A percentile compares a stretch with the other conserved stretches of the same genome.
phyloP scores from a whole-genome alignment of 441 rosid species.

The Biscutella auriculata region DNA sequence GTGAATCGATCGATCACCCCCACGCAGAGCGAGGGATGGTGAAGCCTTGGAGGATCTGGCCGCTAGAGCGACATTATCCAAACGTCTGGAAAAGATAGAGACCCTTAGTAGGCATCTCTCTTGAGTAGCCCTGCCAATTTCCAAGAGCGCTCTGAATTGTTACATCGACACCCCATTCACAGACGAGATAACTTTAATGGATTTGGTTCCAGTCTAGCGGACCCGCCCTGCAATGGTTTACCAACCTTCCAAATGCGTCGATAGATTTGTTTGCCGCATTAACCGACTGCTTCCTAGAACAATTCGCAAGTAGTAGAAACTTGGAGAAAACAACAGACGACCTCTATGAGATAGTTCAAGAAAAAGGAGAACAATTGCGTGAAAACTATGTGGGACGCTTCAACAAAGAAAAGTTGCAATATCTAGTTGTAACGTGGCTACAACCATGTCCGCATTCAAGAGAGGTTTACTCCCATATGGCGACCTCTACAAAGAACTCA shows the following conservation, averaged over 20 bases:
- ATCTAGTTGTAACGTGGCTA: not conserved
- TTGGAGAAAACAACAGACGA: not conserved
- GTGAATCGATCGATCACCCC: no score
- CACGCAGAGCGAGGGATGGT: no score
- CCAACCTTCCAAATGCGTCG: not conserved
- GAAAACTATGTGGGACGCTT: not conserved
- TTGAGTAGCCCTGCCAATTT: no score
- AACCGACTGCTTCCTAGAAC: not conserved
- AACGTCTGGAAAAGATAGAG: no score
- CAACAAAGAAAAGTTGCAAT: not conserved
- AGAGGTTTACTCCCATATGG: not conserved
- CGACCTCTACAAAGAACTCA: not conserved
- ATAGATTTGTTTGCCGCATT: not conserved
- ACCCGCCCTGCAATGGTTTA: not conserved
- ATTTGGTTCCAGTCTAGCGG: not conserved
- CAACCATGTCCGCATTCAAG: not conserved
- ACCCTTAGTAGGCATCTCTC: no score
- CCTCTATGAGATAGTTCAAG: not conserved
- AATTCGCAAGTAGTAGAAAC: not conserved
- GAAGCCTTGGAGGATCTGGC: no score
- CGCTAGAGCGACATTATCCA: no score
- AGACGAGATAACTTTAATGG: not conserved
- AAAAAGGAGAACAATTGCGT: not conserved
- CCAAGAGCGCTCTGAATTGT: no score
- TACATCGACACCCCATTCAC: not conserved